phyloP scores from a whole-genome alignment of 1,139 yeast genomes.

The Lizanozyma gosingica region DNA sequence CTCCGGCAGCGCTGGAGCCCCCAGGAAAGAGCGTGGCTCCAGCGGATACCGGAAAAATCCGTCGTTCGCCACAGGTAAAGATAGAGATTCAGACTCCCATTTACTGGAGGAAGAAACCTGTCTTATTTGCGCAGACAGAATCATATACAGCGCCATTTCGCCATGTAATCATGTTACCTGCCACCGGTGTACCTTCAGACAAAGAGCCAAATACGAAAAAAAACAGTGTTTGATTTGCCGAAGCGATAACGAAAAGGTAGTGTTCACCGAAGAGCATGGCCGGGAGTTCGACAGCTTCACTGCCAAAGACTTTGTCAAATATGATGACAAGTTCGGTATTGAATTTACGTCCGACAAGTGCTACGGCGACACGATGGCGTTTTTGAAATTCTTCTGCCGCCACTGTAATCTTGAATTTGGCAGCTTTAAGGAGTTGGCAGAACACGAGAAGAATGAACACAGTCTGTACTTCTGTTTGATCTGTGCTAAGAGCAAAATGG shows the following conservation, averaged over 20 bases:
- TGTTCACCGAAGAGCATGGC: conserved; percentile 45
- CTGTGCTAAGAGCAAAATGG: conserved; percentile 68
- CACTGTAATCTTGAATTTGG: conserved; percentile 33
- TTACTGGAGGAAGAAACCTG: conserved; percentile 37
- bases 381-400: conserved; percentile 50
- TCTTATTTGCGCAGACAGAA: conserved; percentile 74
- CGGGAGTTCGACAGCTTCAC: conserved; percentile 29
- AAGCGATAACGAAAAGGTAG: conserved; percentile 43
- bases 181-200: conserved; percentile 73
- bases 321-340: conserved; percentile 38
- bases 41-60: conserved; percentile 6
- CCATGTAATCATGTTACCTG: conserved; percentile 86
- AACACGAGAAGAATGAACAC: conserved; percentile 59
- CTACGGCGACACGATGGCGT: conserved; percentile 32
- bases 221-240: conserved; percentile 76
- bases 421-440: conserved; percentile 49
- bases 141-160: conserved; percentile 56
- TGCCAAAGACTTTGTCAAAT: conserved; percentile 19
- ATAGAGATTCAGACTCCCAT: neutral
- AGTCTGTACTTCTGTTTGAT: conserved; percentile 60
- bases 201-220: conserved; percentile 72
- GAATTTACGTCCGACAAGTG: conserved; percentile 42
- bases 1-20: conserved; percentile 4
- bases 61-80: conserved; percentile 5
- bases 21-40: neutral